These are phyloP conservation scores for Kodamaea laetipori DNA, from an alignment of 805 yeast genomes.

Conservation along the genomic window DNA sequence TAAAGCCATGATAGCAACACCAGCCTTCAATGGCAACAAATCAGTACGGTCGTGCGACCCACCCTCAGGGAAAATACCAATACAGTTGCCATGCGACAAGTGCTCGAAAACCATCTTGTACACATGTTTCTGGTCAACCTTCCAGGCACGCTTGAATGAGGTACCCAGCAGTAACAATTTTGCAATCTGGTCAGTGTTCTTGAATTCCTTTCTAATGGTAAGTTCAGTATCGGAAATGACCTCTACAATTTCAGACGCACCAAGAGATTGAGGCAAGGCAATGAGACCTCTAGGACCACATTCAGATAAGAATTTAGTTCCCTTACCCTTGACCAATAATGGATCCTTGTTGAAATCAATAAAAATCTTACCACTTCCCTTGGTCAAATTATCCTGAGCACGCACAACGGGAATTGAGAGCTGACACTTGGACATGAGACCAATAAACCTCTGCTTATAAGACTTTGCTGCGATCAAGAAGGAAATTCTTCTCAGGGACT, in stretches of 20 bases:
- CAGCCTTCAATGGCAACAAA: conserved; percentile 89
- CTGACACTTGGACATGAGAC: conserved; percentile 72
- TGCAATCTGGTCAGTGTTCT: conserved; percentile 46
- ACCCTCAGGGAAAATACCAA: conserved; percentile 97
- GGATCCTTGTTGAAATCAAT: conserved; percentile 56
- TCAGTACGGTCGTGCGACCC: conserved; percentile 97
- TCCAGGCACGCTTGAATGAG: conserved; percentile 69
- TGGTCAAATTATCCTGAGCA: conserved; percentile 80
- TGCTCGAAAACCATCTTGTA: conserved; percentile 85
- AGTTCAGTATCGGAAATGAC: conserved; percentile 74
- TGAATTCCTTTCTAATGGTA: conserved; percentile 68
- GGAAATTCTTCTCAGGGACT: conserved; percentile 67
- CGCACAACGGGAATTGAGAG: conserved; percentile 88
- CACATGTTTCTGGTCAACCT: conserved; percentile 83
- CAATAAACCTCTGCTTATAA: conserved; percentile 64
- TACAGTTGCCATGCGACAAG: conserved; percentile 73
- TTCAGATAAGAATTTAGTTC: conserved; percentile 65
- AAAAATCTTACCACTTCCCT: conserved; percentile 67
- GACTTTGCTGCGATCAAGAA: conserved; percentile 87
- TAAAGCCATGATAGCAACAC: conserved; percentile 96
- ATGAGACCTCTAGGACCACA: conserved; percentile 67
- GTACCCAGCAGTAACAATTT: conserved; percentile 53
- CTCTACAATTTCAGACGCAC: conserved; percentile 69
- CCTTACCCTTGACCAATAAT: conserved; percentile 58
- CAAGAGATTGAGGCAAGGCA: conserved; percentile 76